phyloP scores from a whole-genome alignment of 2,329 filamentous ascomycete species.

The Cordyceps pruinosa region DNA sequence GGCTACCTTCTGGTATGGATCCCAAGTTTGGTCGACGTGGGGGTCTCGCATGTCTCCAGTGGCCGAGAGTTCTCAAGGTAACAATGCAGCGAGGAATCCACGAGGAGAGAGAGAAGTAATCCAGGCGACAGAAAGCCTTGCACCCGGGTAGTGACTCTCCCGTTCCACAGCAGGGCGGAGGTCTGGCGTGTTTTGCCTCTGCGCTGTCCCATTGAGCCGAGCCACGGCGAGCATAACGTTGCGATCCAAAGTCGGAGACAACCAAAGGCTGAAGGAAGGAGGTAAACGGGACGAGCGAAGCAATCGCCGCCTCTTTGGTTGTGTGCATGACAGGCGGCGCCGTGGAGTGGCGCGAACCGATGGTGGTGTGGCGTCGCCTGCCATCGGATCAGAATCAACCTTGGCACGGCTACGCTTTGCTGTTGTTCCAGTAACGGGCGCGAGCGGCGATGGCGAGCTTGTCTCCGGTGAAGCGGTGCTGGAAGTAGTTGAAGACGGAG shows the following conservation, averaged over 20 bases:
- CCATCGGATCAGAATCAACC: not conserved
- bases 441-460: constrained; percentile 40
- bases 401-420: constrained; percentile 24
- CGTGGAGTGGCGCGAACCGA: not conserved
- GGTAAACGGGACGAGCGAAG: not conserved
- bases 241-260: not conserved
- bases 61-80: not conserved
- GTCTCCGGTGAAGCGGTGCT: constrained; percentile 54
- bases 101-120: too few relatives aligned
- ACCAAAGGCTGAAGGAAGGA: not conserved
- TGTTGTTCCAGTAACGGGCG: constrained; percentile 47
- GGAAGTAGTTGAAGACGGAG: constrained; percentile 80
- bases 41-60: too few relatives aligned
- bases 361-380: not conserved
- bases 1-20: too few relatives aligned
- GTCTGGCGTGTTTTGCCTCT: not conserved
- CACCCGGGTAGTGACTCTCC: not conserved
- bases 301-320: not conserved
- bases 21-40: too few relatives aligned
- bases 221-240: not conserved
- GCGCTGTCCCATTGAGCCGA: not conserved
- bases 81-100: too few relatives aligned
- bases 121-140: too few relatives aligned
- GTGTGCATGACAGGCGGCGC: too few relatives aligned
- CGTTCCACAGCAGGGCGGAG: not conserved